A percentile compares a stretch with the other conserved stretches of the same genome.
Evolutionary conservation across 805 yeast genomes (phyloP).

Genomic region (Torulaspora delbrueckii): DNA sequence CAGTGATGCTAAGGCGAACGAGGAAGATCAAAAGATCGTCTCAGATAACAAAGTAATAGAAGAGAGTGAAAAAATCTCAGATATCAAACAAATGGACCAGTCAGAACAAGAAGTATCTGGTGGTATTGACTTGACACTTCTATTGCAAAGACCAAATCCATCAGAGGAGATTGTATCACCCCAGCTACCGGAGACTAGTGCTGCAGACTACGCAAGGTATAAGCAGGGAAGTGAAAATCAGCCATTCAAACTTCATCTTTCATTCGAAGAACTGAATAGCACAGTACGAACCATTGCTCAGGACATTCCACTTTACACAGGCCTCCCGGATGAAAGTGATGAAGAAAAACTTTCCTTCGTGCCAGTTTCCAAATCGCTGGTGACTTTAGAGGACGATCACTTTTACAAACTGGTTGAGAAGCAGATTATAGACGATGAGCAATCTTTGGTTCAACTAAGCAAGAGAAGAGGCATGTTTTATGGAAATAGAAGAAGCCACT

Average conservation of each 20-base stretch:
- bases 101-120: slow-evolving; percentile 5
- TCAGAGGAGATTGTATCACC: slow-evolving; percentile 32
- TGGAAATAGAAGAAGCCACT: slow-evolving; percentile 51
- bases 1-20: not conserved
- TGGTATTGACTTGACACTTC: slow-evolving; percentile 38
- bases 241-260: slow-evolving; percentile 36
- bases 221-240: slow-evolving; percentile 7
- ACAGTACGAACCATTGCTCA: slow-evolving; percentile 36
- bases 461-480: slow-evolving; percentile 43
- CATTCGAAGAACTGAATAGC: slow-evolving; percentile 31
- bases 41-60: not conserved
- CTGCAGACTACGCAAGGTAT: slow-evolving; percentile 27
- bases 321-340: slow-evolving; percentile 29
- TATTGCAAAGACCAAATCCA: slow-evolving; percentile 36
- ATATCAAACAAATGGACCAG: not conserved
- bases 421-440: slow-evolving; percentile 43
- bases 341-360: slow-evolving; percentile 37
- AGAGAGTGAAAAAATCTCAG: slow-evolving; percentile 2
- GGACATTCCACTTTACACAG: slow-evolving; percentile 33
- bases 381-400: slow-evolving; percentile 58
- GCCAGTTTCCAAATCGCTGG: slow-evolving; percentile 61
- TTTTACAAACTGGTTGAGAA: slow-evolving; percentile 55
- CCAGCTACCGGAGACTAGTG: slow-evolving; percentile 30
- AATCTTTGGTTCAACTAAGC: slow-evolving; percentile 33
- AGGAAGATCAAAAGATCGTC: not conserved